phyloP scores from a whole-genome alignment of 805 yeast genomes.

The Candida glaebosa region DNA sequence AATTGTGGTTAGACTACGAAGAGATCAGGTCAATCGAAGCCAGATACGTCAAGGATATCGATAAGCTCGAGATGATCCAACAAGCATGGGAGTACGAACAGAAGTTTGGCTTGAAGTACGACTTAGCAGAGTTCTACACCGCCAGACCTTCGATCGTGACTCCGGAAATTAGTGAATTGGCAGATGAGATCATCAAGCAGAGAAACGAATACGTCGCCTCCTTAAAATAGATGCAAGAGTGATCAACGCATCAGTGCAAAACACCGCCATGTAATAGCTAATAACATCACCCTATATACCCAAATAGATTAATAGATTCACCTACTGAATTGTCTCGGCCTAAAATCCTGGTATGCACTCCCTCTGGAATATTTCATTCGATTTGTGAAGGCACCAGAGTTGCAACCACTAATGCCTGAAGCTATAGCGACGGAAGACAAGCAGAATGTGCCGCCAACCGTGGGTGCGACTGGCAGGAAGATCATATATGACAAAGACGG shows the following conservation, averaged over 20 bases:
- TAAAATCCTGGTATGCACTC: constrained; percentile 1
- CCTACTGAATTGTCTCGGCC: background rate
- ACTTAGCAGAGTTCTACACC: constrained; percentile 65
- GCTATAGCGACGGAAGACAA: background rate
- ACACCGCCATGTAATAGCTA: too few species aligned
- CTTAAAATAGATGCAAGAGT: constrained; percentile 4
- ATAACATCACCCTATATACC: background rate
- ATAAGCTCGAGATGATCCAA: constrained; percentile 81
- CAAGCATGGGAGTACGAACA: constrained; percentile 85
- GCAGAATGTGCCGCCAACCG: constrained; percentile 29
- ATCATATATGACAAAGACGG: constrained; percentile 85
- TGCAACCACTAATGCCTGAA: background rate
- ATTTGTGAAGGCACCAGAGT: background rate
- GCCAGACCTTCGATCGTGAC: constrained; percentile 65
- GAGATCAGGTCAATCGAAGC: constrained; percentile 80
- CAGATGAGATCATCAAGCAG: constrained; percentile 43
- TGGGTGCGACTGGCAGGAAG: constrained; percentile 61
- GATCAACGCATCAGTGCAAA: too few species aligned
- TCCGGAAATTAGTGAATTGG: constrained; percentile 64
- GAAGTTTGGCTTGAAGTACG: constrained; percentile 50
- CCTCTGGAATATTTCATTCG: background rate
- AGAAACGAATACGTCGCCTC: constrained; percentile 15
- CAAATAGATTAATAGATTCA: background rate
- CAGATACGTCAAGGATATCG: constrained; percentile 87
- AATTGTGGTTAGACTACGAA: constrained; percentile 88